A percentile compares a stretch with the other conserved stretches of the same genome.
Conservation (phyloP, 495 filamentous ascomycete genomes). For the Talaromyces proteolyticus region DNA sequence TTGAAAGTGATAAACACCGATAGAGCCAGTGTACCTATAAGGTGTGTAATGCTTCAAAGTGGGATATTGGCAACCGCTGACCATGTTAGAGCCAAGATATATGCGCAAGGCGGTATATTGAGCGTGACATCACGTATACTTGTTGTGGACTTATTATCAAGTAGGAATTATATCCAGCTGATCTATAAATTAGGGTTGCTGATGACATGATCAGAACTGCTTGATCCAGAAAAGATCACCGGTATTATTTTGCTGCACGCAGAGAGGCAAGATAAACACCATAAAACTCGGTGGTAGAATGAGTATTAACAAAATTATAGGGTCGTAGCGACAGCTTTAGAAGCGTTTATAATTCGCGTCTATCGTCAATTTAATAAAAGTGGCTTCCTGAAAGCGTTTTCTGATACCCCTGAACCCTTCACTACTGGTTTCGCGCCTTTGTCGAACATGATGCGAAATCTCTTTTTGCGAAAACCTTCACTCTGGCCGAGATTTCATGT, state of each 20-base stretch:
- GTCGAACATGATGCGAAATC: slow-evolving; percentile 84
- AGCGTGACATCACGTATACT: slow-evolving; percentile 95
- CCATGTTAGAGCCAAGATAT: slow-evolving; percentile 71
- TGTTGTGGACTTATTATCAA: slow-evolving; percentile 84
- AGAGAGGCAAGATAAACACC: slow-evolving; percentile 48
- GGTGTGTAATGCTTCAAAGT: slow-evolving; percentile 26
- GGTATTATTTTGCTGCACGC: slow-evolving; percentile 86
- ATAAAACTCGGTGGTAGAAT: background rate
- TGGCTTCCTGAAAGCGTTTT: slow-evolving; percentile 95
- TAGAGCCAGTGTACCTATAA: slow-evolving; percentile 72
- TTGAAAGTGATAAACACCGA: slow-evolving; percentile 93
- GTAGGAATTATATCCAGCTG: slow-evolving; percentile 21
- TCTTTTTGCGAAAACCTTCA: slow-evolving; percentile 83
- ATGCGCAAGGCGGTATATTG: slow-evolving; percentile 82
- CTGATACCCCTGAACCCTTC: slow-evolving; percentile 90
- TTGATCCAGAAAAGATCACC: slow-evolving; percentile 80
- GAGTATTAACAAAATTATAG: slow-evolving; percentile 27
- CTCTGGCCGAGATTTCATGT: slow-evolving; percentile 96
- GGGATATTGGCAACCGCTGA: slow-evolving; percentile 9
- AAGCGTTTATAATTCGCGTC: slow-evolving; percentile 92
- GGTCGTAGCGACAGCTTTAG: slow-evolving; percentile 79
- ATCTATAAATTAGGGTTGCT: slow-evolving; percentile 6
- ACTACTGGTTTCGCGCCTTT: slow-evolving; percentile 84
- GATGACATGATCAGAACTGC: slow-evolving; percentile 40
- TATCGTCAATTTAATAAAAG: slow-evolving; percentile 88